These are phyloP conservation scores for Fonsecaea pedrosoi DNA, from an alignment of 2,329 filamentous ascomycete species.

Conservation along the genomic window DNA sequence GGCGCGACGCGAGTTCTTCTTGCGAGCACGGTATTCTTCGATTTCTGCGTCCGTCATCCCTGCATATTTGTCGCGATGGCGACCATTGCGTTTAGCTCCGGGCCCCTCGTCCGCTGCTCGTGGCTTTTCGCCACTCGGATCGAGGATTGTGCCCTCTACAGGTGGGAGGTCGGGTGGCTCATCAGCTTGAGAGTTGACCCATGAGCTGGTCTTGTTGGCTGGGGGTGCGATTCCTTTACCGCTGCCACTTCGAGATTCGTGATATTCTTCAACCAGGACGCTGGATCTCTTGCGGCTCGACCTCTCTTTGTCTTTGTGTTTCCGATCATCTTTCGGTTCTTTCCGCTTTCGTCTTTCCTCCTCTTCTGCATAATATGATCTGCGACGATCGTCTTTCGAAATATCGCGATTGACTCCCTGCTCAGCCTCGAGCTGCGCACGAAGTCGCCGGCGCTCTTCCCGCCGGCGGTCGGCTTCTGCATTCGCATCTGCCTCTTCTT, in stretches of 20 bases:
- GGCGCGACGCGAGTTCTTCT: constrained; percentile 26
- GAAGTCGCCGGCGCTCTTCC: constrained; percentile 42
- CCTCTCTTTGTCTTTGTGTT: constrained; percentile 44
- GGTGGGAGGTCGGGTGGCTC: constrained; percentile 57
- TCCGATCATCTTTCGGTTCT: constrained; percentile 42
- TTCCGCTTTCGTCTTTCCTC: constrained; percentile 34
- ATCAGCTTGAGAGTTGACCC: constrained; percentile 56
- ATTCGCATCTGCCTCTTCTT: constrained; percentile 44
- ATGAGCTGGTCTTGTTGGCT: constrained; percentile 57
- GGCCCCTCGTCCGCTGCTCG: constrained; percentile 40
- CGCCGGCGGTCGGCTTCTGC: constrained; percentile 50
- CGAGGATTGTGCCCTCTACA: constrained; percentile 54
- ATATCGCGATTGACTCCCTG: constrained; percentile 29
- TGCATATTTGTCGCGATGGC: constrained; percentile 50
- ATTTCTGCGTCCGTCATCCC: constrained; percentile 50
- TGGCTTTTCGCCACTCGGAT: constrained; percentile 42
- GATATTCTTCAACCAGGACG: constrained; percentile 45
- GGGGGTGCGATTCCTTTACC: constrained; percentile 40
- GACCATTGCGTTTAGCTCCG: constrained; percentile 45
- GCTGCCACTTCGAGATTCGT: constrained; percentile 43
- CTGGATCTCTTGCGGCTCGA: constrained; percentile 36
- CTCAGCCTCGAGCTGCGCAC: constrained; percentile 39
- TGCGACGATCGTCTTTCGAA: constrained; percentile 44
- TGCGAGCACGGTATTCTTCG: constrained; percentile 46
- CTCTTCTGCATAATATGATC: constrained; percentile 43